Percentiles rank a stretch among this genome's conserved stretches.
Conservation (phyloP, 805 yeast species). For the Saccharomycopsis synnaedendra region DNA sequence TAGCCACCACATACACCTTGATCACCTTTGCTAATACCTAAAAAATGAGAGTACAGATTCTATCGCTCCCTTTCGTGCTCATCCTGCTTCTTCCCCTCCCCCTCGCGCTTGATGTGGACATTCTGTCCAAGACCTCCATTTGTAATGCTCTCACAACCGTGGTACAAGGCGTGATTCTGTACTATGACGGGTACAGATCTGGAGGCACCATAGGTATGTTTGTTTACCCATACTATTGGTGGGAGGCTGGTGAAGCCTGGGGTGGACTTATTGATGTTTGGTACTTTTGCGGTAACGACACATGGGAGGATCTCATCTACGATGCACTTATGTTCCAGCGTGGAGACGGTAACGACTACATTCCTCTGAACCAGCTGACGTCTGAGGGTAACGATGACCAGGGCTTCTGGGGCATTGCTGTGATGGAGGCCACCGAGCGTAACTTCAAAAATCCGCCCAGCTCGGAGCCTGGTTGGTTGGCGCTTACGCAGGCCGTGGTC, state of each 20-base stretch:
- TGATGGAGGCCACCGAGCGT: constrained; percentile 73
- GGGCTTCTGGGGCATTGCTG: constrained; percentile 87
- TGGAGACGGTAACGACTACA: constrained; percentile 53
- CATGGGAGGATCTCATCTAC: constrained; percentile 44
- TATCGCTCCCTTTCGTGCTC: background rate
- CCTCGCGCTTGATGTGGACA: constrained; percentile 24
- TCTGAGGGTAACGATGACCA: constrained; percentile 93
- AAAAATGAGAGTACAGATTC: background rate
- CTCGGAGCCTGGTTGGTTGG: constrained; percentile 58
- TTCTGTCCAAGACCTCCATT: constrained; percentile 33
- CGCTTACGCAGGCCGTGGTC: constrained; percentile 73
- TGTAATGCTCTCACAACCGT: constrained; percentile 44
- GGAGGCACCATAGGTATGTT: constrained; percentile 73
- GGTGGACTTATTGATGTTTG: constrained; percentile 52
- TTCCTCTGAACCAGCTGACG: constrained; percentile 71
- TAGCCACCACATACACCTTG: too few relatives aligned
- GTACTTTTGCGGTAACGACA: constrained; percentile 54
- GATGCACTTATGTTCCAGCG: constrained; percentile 54
- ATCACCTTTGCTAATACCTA: too few relatives aligned
- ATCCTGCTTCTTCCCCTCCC: background rate
- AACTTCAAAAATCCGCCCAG: constrained; percentile 63
- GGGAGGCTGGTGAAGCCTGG: constrained; percentile 82
- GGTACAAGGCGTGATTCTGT: constrained; percentile 53
- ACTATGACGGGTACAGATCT: constrained; percentile 43
- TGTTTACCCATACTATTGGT: constrained; percentile 72